phyloP scores from a whole-genome alignment of 768 basidiomycete genomes.

The Clavaria fumosa region DNA sequence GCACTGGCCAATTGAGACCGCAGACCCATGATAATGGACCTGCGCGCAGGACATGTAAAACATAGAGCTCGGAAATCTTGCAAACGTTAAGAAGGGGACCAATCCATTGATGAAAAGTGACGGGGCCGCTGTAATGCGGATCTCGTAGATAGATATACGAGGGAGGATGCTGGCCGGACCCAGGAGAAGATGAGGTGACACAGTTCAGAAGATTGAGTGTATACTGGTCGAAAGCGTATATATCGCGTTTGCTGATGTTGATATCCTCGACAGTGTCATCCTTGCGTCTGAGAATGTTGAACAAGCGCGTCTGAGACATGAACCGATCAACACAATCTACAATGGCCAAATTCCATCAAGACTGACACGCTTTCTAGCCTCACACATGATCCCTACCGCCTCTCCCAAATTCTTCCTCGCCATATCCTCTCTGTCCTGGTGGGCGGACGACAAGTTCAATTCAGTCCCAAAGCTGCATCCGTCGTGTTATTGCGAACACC shows the following conservation, averaged over 20 bases:
- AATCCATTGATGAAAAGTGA: too few species aligned
- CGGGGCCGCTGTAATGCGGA: slow-evolving; percentile 4
- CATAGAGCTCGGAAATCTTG: slow-evolving; percentile 8
- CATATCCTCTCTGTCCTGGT: slow-evolving; percentile 4
- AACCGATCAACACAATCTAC: slow-evolving; percentile 1
- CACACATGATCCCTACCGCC: slow-evolving; percentile 8
- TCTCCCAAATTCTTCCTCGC: slow-evolving; percentile 7
- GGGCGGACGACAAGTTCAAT: slow-evolving; percentile 7
- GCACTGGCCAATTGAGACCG: slow-evolving; percentile 13
- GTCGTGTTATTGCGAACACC: slow-evolving; percentile 13
- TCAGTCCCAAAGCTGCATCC: slow-evolving; percentile 15
- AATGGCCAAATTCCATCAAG: not conserved
- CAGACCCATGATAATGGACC: slow-evolving; percentile 8
- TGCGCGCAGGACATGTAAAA: slow-evolving; percentile 2
- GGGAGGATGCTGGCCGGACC: slow-evolving; percentile 7
- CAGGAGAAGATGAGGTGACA: slow-evolving; percentile 11
- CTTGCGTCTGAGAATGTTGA: too few species aligned
- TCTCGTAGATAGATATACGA: slow-evolving; percentile 10
- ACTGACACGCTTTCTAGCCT: not conserved
- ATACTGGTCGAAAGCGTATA: slow-evolving; percentile 15
- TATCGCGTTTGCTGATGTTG: slow-evolving; percentile 8
- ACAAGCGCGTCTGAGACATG: too few species aligned
- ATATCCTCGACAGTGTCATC: too few species aligned
- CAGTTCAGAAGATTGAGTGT: slow-evolving; percentile 10
- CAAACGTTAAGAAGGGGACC: too few species aligned